Evolutionary conservation across 2,329 filamentous ascomycete genomes (phyloP), one percentile per base, ranked within the genome.

Genomic region (Neobulgaria alba): DNA sequence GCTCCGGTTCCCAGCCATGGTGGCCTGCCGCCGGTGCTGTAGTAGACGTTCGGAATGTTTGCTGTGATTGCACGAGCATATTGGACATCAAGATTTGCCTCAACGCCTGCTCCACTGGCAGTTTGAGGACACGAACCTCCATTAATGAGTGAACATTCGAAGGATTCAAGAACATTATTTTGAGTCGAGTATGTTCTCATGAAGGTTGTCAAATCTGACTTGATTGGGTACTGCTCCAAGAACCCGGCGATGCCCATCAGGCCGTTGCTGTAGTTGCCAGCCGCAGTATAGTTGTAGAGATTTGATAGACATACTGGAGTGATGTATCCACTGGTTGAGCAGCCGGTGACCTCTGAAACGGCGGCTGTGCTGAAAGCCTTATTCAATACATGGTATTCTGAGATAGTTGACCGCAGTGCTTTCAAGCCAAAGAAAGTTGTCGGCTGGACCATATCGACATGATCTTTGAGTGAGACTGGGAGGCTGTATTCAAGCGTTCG

Each of bases 21-120:
- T 9, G 66, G 61, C 53, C 71, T 72, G 14, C 75, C 76, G 17
- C 70, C 75, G 7, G 72, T 76, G 3, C 69, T 71, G 57, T 69
- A 81, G 36, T 70, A 70, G 7, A 63, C 67, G 34, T 77, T 67
- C 3, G 70, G 70, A 4, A 69, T 74, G 2, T 72, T 70, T 43
- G 68, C 72, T 42, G 63, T 65, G 30, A 80, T 68, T 19, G 68
- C 70, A n/a, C 73, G 56, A 14, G 76, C 71, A 15, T 72, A 67
- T 55, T 78, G 67, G 12, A 72, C 67, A 49, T 80, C 76, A n/a
- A 80, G 65, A 42, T 79, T 76, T 17, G 71, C 75, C 56, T 81
- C 77, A 10, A 46, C 38, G 15, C 47, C 48, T 16, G 44, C 40
- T 10, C 31, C 34, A n/a, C 41, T 38, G 12, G 45, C 39, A n/a